phyloP scores from a whole-genome alignment of 2,329 filamentous ascomycete species.

The Tolypocladium paradoxum region DNA sequence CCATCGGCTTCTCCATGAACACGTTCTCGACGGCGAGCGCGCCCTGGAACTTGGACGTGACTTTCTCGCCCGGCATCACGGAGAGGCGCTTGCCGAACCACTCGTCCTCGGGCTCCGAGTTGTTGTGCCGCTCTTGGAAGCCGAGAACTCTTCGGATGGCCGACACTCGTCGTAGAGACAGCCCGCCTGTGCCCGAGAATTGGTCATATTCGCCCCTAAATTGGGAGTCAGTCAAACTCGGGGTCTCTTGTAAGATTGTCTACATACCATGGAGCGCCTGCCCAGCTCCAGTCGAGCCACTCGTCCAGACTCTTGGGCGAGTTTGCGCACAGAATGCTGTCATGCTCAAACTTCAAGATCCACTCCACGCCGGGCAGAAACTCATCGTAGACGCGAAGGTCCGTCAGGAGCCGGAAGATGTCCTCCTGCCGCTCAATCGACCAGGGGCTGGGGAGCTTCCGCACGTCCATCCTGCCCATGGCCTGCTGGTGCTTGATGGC shows the following conservation, averaged over 20 bases:
- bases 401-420: slow-evolving; percentile 37
- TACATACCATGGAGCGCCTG: slow-evolving; percentile 35
- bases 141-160: slow-evolving; percentile 35
- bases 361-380: slow-evolving; percentile 39
- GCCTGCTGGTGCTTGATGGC: slow-evolving; percentile 37
- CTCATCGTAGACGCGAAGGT: slow-evolving; percentile 40
- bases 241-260: not conserved
- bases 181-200: slow-evolving; percentile 42
- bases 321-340: slow-evolving; percentile 46
- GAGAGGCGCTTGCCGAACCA: slow-evolving; percentile 42
- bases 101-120: slow-evolving; percentile 41
- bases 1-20: slow-evolving; percentile 40
- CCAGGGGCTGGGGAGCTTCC: slow-evolving; percentile 37
- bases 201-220: slow-evolving; percentile 26
- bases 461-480: slow-evolving; percentile 40
- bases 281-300: slow-evolving; percentile 44
- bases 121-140: slow-evolving; percentile 38
- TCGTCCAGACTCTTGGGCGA: slow-evolving; percentile 39
- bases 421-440: slow-evolving; percentile 34
- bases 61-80: slow-evolving; percentile 34
- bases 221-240: not conserved
- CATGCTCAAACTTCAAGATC: slow-evolving; percentile 43
- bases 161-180: slow-evolving; percentile 42
- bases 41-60: slow-evolving; percentile 29
- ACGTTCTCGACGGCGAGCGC: slow-evolving; percentile 39